Base-by-base conservation (phyloP, 441 rosid genomes). In the Jatropha multifida region DNA sequence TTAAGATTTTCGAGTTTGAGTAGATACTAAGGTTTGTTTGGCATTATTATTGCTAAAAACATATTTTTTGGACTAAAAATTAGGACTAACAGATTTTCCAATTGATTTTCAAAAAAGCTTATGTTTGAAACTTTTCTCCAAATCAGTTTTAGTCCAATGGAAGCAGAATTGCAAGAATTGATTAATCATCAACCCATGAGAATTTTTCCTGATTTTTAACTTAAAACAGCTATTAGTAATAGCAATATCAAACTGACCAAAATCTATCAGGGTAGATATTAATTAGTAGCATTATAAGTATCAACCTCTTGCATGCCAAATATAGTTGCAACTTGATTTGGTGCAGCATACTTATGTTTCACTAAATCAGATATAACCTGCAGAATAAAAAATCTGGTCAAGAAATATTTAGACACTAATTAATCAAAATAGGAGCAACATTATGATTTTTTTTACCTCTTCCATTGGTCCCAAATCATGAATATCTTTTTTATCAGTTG, bases 401-500 rank as follows among this genome's bases (percentile, higher is more conserved):
- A 42, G 55, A n/a, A 63, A 23, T 10, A 13, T 23, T 23, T 11
- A 32, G 46, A 38, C n/a, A 41, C 41, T 63, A 52, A 76, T 27
- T 48, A 41, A 7, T 13, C n/a, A 65, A 64, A 54, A 51, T 40
- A 23, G 4, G 58, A 26, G 49, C n/a, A 42, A 52, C 54, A 69
- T 4, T 8, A 42, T 66, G 13, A 54, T 9, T 5, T 8, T n/a
- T 51, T 61, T 69, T 58, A 88, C 96, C 91, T 94, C 90, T 13
- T 90, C 91, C 86, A 86, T 82, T 3, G 96, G 89, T 73, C 98
- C 98, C 64, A 94, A 27, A 59, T 94, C 98, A 41, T 76, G 91
- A 73, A 94, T 81, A 75, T 94, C 92, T 23, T 75, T 83, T 75
- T 86, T 90, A 11, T 85, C 81, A 0, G 98, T 88, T 46, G 98